Base-by-base conservation (phyloP, 164 flowering plant genomes). In the Macadamia tetraphylla region DNA sequence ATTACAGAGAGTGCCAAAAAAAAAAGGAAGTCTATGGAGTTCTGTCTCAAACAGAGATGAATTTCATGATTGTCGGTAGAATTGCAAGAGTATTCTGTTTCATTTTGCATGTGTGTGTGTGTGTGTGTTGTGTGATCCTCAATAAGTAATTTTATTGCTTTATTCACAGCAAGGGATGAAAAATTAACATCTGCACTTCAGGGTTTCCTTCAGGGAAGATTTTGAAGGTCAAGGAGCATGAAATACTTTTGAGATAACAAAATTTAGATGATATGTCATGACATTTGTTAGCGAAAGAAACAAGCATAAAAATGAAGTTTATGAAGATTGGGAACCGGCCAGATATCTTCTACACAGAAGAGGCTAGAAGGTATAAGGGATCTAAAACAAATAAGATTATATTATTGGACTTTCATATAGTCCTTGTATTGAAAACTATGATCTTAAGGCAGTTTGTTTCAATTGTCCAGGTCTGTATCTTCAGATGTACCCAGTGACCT, bases 281-380 rank as follows among this genome's bases (percentile, higher is more conserved):
- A 57, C 9, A 31, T 70, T 53, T 17, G 48, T 53, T 56, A 61
- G 53, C 46, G 56, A 59, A 65, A 60, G 48, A 63, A 74, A 46
- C 57, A 14, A 62, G 69, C 57, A 31, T 30, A 63, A 76, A 75
- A 65, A 94, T 94, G 98, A 94, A 94, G 90, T 91, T 84, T 67
- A 94, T 94, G 98, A 94, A 87, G 84, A 68, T 94, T 49, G 97
- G 98, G 58, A 84, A 86, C 31, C 78, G 83, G 67, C 92, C 91
- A 48, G 97, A 94, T 67, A 88, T 88, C 53, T 94, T 91, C 78
- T 88, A 80, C 69, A 87, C 95, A 14, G 89, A 83, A 76, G 87
- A 90, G 62, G 89, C 92, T 14, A 85, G 84, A 70, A 86, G 98
- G 98, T 89, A 80, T n/a, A 6, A 12, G 12, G 51, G 18, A 49